Percentiles rank a stretch among this genome's conserved stretches.
These are phyloP conservation scores for Rhizophagus clarus DNA, from an alignment of 192 early-diverging fungal species.

Conservation along the genomic window DNA sequence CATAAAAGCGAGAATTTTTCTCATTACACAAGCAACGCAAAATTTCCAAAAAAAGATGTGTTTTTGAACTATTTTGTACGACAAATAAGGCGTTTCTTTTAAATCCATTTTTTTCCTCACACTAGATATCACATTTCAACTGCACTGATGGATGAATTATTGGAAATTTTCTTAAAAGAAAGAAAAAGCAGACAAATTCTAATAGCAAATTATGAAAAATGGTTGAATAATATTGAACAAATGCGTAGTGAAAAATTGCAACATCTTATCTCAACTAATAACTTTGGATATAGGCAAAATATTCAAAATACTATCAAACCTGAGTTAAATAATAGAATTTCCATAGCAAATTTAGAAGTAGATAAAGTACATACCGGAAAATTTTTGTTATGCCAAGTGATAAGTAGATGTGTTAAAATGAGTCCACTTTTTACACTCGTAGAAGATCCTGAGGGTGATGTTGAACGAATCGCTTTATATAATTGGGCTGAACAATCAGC, in stretches of 20 bases:
- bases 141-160: neutral
- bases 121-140: neutral
- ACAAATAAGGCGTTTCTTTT: no score
- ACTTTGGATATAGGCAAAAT: neutral
- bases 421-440: neutral
- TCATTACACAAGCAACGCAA: no score
- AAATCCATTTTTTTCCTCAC: no score
- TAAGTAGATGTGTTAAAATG: neutral
- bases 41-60: no score
- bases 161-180: no score
- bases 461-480: neutral
- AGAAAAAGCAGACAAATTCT: neutral
- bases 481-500: neutral
- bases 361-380: neutral
- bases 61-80: no score
- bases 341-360: neutral
- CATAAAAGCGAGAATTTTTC: no score
- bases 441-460: slow-evolving; percentile 3
- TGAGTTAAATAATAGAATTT: slow-evolving; percentile 5
- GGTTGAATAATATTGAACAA: neutral
- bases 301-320: neutral
- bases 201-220: neutral
- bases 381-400: slow-evolving; percentile 9
- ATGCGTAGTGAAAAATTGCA: neutral
- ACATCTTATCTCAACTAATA: neutral